These are phyloP conservation scores for Backusella luteola DNA, from an alignment of 192 early-diverging fungal genomes.

Conservation along the genomic window DNA sequence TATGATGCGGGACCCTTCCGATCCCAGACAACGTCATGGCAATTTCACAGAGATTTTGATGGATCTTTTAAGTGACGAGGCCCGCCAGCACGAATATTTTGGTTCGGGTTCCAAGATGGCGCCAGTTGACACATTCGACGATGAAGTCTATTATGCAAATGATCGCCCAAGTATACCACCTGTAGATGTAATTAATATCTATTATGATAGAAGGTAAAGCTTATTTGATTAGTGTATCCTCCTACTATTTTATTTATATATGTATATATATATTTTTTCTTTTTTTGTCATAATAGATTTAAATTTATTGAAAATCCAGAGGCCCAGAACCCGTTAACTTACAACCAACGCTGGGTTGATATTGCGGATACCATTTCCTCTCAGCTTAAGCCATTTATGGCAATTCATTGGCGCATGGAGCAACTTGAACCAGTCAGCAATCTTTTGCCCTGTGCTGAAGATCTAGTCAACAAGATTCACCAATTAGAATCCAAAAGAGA, in stretches of 20 bases:
- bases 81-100: neutral
- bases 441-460: conserved; percentile 33
- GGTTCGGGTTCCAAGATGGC: neutral
- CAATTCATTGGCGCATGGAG: conserved; percentile 47
- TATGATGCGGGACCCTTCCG: conserved; percentile 5
- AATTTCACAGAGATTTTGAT: conserved; percentile 10
- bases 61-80: conserved; percentile 6
- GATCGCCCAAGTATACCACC: neutral
- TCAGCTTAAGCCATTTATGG: conserved; percentile 35
- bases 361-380: conserved; percentile 28
- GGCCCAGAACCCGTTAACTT: conserved; percentile 21
- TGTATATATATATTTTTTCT: neutral
- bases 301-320: conserved; percentile 26
- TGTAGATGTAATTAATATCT: conserved; percentile 26
- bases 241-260: neutral
- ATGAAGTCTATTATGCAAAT: neutral
- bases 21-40: neutral
- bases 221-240: neutral
- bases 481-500: neutral
- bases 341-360: conserved; percentile 21
- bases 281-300: conserved; percentile 16
- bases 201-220: conserved; percentile 30
- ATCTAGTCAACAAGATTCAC: conserved; percentile 15
- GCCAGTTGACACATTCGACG: neutral
- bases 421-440: conserved; percentile 15